Base-by-base conservation (phyloP, 129 eudicot genomes). In the Lactuca saligna region DNA sequence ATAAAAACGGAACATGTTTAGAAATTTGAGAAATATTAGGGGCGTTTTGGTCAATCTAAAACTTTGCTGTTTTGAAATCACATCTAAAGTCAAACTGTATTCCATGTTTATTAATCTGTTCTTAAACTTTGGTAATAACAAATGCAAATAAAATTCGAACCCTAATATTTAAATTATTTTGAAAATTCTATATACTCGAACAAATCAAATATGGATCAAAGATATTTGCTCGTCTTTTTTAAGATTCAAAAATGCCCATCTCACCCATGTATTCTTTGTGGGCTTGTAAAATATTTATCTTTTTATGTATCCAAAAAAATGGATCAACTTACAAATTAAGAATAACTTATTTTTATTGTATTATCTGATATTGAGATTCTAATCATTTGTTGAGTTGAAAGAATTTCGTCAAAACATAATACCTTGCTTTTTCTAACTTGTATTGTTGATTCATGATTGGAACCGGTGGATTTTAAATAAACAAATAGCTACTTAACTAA, bases 21-120 rank as follows among this genome's bases (percentile, higher is more conserved):
- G 20, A 14, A 17, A 59, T 3, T 32, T 12, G 17, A n/a, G 0
- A n/a, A 32, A 31, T 4, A 57, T 7, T 0, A 5, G 60, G 33
- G 33, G 60, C 53, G 56, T 69, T 17, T 29, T 70, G 8, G 39
- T 29, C 57, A n/a, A 32, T 31, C 56, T 50, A 13, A 50, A 50
- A 50, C 49, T 42, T 42, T 42, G 8, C 8, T 12, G 2, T 39
- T 39, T 39, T 6, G 2, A 5, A 39, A 39, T 5, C 9, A 7
- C 0, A 39, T 39, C 7, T 39, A 39, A 39, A 39, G 8, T 7
- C 10, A 39, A 39, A 39, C 44, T 39, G 7, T 39, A 39, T 39
- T 42, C 8, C 49, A 42, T 42, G 49, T 42, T 42, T 42, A 42
- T 42, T 42, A 42, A 42, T 12, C 2, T 42, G 49, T 42, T 42